Conservation (phyloP, 306 rosid genomes). For the Luffa acutangula region DNA sequence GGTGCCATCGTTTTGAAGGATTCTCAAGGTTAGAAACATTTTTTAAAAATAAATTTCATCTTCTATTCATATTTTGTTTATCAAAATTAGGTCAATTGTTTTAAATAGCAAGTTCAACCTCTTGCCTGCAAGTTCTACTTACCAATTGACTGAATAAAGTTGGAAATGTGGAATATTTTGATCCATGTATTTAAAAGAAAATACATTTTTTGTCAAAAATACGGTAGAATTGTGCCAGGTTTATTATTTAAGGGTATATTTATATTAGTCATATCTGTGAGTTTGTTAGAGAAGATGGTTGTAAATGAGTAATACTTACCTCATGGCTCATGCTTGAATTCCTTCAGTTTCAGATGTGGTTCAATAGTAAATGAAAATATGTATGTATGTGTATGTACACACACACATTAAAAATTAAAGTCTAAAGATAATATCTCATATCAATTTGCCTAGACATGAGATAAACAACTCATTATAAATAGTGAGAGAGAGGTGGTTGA, state of each 20-base stretch:
- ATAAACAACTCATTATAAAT: neutral
- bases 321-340: neutral
- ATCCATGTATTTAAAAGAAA: neutral
- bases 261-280: neutral
- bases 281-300: neutral
- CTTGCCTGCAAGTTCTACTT: neutral
- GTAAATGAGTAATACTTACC: neutral
- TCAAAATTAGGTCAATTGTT: neutral
- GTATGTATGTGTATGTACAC: too few relatives aligned
- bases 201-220: slow-evolving; percentile 1
- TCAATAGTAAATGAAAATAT: too few relatives aligned
- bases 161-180: neutral
- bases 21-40: slow-evolving; percentile 39
- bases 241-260: neutral
- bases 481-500: neutral
- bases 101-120: neutral
- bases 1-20: slow-evolving; percentile 53
- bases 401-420: too few relatives aligned
- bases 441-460: neutral
- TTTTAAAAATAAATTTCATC: neutral
- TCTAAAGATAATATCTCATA: too few relatives aligned
- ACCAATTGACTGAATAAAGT: neutral
- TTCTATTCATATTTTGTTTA: neutral
- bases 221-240: neutral
- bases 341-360: neutral